Percentiles rank a stretch among this genome's conserved stretches.
Conservation (phyloP, 2,329 filamentous ascomycete species). For the Thermomyces lanuginosus region DNA sequence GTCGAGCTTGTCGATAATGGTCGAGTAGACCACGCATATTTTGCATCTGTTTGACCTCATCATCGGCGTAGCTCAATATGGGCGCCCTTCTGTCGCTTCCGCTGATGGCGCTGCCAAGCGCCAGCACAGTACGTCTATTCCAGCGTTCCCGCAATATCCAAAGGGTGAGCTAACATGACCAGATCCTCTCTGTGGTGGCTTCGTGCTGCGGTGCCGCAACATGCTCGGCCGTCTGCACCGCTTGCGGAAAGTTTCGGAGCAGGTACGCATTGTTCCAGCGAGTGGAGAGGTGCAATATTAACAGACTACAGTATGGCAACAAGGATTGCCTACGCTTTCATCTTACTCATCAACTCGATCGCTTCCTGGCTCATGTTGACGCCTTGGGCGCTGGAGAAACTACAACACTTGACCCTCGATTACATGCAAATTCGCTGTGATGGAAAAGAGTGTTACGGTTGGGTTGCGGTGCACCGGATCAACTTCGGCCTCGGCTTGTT, state of each 20-base stretch:
- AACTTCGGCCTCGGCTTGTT: constrained; percentile 94
- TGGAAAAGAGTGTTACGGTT: constrained; percentile 81
- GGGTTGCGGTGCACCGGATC: constrained; percentile 91
- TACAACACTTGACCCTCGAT: constrained; percentile 80
- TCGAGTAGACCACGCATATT: too few species aligned
- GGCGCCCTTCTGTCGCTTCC: constrained; percentile 82
- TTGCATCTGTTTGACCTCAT: too few species aligned
- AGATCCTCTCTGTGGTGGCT: constrained; percentile 62
- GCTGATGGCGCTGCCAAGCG: constrained; percentile 70
- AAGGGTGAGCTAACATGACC: constrained; percentile 9
- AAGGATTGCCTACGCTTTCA: constrained; percentile 86
- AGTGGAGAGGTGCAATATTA: constrained; percentile 9
- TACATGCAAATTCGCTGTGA: constrained; percentile 92
- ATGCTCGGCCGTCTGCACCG: constrained; percentile 87
- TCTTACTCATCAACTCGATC: constrained; percentile 92
- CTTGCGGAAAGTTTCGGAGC: constrained; percentile 93
- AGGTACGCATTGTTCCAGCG: constrained; percentile 39
- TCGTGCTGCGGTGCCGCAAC: constrained; percentile 96
- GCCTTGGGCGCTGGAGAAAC: constrained; percentile 91
- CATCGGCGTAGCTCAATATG: constrained; percentile 52
- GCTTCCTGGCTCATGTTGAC: constrained; percentile 98
- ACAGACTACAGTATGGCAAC: constrained; percentile 60
- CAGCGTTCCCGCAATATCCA: constrained; percentile 1
- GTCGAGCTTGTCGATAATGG: too few species aligned
- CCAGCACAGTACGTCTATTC: constrained; percentile 54